Conservation (phyloP, 2,329 filamentous ascomycete genomes). For the Laburnicola sp. region DNA sequence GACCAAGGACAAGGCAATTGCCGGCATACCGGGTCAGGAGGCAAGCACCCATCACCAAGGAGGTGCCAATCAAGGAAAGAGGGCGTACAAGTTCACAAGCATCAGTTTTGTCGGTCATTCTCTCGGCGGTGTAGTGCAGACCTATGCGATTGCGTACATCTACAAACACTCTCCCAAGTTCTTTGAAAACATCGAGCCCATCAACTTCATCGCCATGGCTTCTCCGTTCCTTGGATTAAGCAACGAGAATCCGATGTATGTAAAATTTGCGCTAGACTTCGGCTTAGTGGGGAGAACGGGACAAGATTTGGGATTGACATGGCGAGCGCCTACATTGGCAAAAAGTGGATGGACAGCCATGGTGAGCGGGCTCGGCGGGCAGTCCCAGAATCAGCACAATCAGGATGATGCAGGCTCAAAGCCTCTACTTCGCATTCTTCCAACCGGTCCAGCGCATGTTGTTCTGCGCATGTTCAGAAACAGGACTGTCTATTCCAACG, state of each 20-base stretch:
- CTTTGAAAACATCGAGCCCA: constrained; percentile 79
- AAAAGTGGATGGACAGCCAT: constrained; percentile 87
- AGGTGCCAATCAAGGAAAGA: constrained; percentile 49
- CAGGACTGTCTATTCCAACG: constrained; percentile 91
- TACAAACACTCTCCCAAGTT: constrained; percentile 93
- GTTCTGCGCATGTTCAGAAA: constrained; percentile 87
- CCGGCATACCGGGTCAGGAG: constrained; percentile 58
- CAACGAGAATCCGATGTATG: constrained; percentile 96
- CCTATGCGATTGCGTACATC: constrained; percentile 93
- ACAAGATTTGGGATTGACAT: constrained; percentile 91
- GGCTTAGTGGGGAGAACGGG: constrained; percentile 94
- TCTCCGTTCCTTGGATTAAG: constrained; percentile 88
- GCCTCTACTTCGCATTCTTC: constrained; percentile 82
- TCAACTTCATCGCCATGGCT: constrained; percentile 89
- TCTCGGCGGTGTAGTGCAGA: constrained; percentile 85
- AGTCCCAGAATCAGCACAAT: constrained; percentile 58
- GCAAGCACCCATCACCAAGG: constrained; percentile 60
- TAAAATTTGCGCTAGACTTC: constrained; percentile 95
- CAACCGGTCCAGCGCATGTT: constrained; percentile 85
- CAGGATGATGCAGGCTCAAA: constrained; percentile 77
- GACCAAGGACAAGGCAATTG: constrained; percentile 46
- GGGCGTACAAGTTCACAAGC: constrained; percentile 82
- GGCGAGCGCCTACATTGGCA: constrained; percentile 84
- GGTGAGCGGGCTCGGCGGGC: constrained; percentile 75
- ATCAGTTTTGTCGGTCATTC: constrained; percentile 96